Evolutionary conservation across 805 yeast species (phyloP).

Genomic region (Candida gorgasii): DNA sequence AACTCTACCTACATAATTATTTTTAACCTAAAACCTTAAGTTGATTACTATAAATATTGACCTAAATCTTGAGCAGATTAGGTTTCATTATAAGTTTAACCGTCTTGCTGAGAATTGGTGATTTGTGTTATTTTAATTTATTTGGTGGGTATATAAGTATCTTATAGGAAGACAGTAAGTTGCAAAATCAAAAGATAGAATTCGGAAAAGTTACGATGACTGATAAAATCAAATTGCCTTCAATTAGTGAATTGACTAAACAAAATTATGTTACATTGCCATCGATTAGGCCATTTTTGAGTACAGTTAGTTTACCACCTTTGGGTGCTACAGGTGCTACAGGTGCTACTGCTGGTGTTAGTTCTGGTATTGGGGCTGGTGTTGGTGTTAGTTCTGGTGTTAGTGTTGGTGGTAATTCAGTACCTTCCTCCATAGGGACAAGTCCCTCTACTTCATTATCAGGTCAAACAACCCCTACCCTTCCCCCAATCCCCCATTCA

Average conservation of each 20-base stretch:
- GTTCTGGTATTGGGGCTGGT: background rate
- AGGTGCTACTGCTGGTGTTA: background rate
- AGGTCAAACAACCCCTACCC: slow-evolving; percentile 2
- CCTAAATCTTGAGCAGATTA: slow-evolving; percentile 6
- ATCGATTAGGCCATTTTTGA: slow-evolving; percentile 2
- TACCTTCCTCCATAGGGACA: too few relatives aligned
- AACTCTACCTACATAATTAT: slow-evolving; percentile 5
- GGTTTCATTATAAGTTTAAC: slow-evolving; percentile 4
- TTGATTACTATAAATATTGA: slow-evolving; percentile 3
- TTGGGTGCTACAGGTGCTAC: background rate
- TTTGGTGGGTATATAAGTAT: too few relatives aligned
- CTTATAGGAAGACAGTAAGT: too few relatives aligned
- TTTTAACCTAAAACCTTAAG: slow-evolving; percentile 2
- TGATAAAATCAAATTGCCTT: slow-evolving; percentile 24
- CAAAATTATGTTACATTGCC: slow-evolving; percentile 13
- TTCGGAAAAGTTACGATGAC: too few relatives aligned
- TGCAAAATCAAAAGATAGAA: too few relatives aligned
- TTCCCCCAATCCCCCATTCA: slow-evolving; percentile 4
- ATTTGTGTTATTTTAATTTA: too few relatives aligned
- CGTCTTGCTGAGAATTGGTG: slow-evolving; percentile 6
- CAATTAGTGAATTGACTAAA: slow-evolving; percentile 27
- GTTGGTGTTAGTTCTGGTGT: background rate
- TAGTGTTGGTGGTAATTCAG: too few relatives aligned
- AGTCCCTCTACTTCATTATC: background rate
- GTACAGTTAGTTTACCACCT: slow-evolving; percentile 2